Percentiles rank a stretch among this genome's conserved stretches.
Conservation (phyloP, 2,329 filamentous ascomycete genomes). For the Aspergillus novoparasiticus region DNA sequence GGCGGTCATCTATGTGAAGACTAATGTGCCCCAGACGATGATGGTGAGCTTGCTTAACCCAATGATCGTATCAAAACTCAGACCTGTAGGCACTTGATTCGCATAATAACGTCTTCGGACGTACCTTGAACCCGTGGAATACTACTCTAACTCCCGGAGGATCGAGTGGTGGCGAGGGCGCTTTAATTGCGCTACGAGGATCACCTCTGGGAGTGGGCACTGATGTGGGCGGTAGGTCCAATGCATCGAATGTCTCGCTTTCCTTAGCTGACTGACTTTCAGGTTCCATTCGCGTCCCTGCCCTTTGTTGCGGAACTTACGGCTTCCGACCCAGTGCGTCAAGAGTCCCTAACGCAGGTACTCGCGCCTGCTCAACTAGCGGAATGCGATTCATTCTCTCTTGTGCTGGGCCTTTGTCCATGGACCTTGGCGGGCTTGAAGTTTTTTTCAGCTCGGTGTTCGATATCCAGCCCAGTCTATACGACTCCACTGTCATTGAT, state of each 20-base stretch:
- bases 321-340: slow-evolving; percentile 34
- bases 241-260: neutral
- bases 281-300: slow-evolving; percentile 36
- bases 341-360: slow-evolving; percentile 27
- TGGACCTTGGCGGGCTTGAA: slow-evolving; percentile 22
- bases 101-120: slow-evolving; percentile 47
- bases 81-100: slow-evolving; percentile 35
- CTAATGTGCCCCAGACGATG: slow-evolving; percentile 58
- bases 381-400: slow-evolving; percentile 26
- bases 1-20: slow-evolving; percentile 51
- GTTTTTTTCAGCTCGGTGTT: slow-evolving; percentile 19
- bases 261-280: neutral
- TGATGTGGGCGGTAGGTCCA: slow-evolving; percentile 54
- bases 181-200: slow-evolving; percentile 63
- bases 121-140: slow-evolving; percentile 45
- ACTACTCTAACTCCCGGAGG: slow-evolving; percentile 36
- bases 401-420: slow-evolving; percentile 22
- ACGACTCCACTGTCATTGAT: slow-evolving; percentile 24
- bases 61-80: slow-evolving; percentile 5
- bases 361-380: slow-evolving; percentile 18
- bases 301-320: slow-evolving; percentile 33
- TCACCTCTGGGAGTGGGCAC: slow-evolving; percentile 64
- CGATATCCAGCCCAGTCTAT: slow-evolving; percentile 15
- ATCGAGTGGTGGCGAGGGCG: slow-evolving; percentile 56
- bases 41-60: slow-evolving; percentile 52